Evolutionary conservation across 179 eudicot species (phyloP).

Genomic region (Beta corolliflora): DNA sequence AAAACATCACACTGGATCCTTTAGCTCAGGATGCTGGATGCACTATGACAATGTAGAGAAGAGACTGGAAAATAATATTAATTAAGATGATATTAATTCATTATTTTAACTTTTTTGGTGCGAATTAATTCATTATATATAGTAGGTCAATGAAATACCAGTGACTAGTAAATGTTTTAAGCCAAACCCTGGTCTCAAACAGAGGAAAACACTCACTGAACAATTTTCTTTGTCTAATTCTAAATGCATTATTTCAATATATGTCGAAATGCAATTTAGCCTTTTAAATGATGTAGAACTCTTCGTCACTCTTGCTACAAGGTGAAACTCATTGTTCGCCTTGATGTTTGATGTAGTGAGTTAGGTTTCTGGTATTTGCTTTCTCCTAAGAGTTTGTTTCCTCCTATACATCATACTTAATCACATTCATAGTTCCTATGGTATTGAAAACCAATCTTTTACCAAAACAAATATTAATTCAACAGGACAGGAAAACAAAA

Average conservation of each 20-base stretch:
- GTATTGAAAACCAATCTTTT: not conserved
- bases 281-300: not conserved
- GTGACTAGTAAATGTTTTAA: not conserved
- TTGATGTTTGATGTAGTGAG: not conserved
- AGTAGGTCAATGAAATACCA: not conserved
- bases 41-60: not conserved
- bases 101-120: too few species aligned
- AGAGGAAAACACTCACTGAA: not conserved
- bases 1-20: constrained; percentile 3
- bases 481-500: not conserved
- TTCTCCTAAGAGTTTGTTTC: not conserved
- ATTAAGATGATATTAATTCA: not conserved
- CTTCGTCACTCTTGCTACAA: not conserved
- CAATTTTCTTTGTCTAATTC: not conserved
- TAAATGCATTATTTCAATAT: too few species aligned
- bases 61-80: not conserved
- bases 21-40: not conserved
- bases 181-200: constrained; percentile 11
- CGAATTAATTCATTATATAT: not conserved
- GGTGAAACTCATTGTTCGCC: not conserved
- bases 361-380: not conserved
- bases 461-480: not conserved
- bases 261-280: not conserved
- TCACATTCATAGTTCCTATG: not conserved
- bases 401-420: not conserved